Base-by-base conservation (phyloP, 805 yeast species). In the Saccharomycopsis sp. region DNA sequence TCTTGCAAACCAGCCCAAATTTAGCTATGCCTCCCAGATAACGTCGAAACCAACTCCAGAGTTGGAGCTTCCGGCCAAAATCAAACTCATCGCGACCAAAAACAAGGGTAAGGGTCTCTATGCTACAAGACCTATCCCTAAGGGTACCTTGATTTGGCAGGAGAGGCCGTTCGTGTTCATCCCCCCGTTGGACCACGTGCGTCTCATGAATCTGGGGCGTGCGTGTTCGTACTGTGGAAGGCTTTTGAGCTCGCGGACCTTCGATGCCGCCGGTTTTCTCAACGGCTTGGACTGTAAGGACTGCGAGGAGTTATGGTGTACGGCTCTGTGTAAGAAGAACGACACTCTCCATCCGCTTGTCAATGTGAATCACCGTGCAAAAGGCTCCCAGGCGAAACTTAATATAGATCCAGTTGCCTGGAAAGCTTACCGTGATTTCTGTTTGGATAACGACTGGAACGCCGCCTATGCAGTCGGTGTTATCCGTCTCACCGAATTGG, bases 201-300 rank as follows among this genome's bases (percentile, higher is more conserved):
- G 80, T 44, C 71, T 87, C 59, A 80, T 87, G 64, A 74, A 78
- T 52, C 67, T 70, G 20, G 88, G 91, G 0, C 81, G 80, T 64
- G 87, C 89, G 2, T 89, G 96, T 69, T 75, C 89, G 1, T 78
- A 79, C 66, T 89, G 96, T 73, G 89, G 91, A 0, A 77, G 78
- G 52, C 71, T 84, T 1, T 70, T 84, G 44, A 70, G 73, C 2
- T 61, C 66, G 2, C 63, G 75, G 7, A 23, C 52, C 2, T 60
- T 58, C 25, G 58, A 58, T 35, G 22, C 60, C 3, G 50, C 47
- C 12, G 47, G 59, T 14, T 56, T 61, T 38, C 68, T 78, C 54
- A 72, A 69, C 49, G 84, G 86, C n/a, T 72, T 85, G 53, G 86
- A 84, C 63, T 89, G 96, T 71, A 74, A 77, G 55, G 76, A 77